Evolutionary conservation across 2,329 filamentous ascomycete genomes (phyloP).

Genomic region (Arthrobotrys sinensis): DNA sequence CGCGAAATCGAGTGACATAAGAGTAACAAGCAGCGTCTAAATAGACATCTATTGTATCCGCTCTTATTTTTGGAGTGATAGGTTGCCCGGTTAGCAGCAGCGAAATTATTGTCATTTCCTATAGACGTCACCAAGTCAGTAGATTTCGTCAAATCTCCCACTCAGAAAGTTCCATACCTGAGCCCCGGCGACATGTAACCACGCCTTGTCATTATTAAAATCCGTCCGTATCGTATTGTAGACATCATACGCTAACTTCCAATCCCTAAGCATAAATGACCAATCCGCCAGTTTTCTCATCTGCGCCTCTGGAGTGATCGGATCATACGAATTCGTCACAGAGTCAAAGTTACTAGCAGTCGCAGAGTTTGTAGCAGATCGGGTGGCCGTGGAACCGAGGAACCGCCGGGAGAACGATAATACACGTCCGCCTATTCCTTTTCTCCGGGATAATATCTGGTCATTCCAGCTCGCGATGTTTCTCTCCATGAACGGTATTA

Average conservation of each 20-base stretch:
- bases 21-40: constrained; percentile 93
- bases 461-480: constrained; percentile 95
- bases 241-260: constrained; percentile 90
- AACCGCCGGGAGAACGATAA: constrained; percentile 94
- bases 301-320: constrained; percentile 87
- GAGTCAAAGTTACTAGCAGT: constrained; percentile 80
- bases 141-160: background rate
- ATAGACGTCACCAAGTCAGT: constrained; percentile 68
- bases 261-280: constrained; percentile 96
- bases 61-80: constrained; percentile 80
- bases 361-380: constrained; percentile 72
- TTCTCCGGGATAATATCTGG: constrained; percentile 89
- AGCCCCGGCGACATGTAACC: constrained; percentile 92
- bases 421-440: constrained; percentile 92
- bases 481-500: constrained; percentile 96
- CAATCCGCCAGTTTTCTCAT: constrained; percentile 96
- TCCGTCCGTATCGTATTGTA: constrained; percentile 92
- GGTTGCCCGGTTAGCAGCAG: constrained; percentile 82
- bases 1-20: constrained; percentile 86
- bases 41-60: constrained; percentile 87
- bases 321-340: constrained; percentile 83
- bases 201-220: constrained; percentile 95
- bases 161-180: constrained; percentile 57
- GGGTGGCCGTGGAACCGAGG: constrained; percentile 79
- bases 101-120: constrained; percentile 93